These are phyloP conservation scores for Penicillium sp. DNA, from an alignment of 2,329 filamentous ascomycete genomes.

Conservation along the genomic window DNA sequence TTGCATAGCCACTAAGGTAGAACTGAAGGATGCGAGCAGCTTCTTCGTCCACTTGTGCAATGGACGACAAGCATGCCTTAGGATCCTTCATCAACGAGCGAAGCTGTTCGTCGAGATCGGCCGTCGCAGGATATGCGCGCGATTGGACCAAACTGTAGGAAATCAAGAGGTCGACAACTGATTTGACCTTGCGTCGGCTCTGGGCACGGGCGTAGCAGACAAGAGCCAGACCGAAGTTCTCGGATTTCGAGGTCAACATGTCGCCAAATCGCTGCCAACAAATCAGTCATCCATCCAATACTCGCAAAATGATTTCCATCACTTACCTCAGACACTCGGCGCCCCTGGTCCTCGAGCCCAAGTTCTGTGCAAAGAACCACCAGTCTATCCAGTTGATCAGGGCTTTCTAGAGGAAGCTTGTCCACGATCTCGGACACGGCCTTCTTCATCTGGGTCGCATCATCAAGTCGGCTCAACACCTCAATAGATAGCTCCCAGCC, in stretches of 20 bases:
- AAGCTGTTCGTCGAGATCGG: slow-evolving; percentile 72
- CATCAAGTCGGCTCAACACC: slow-evolving; percentile 77
- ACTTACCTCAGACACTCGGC: slow-evolving; percentile 77
- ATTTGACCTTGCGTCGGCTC: slow-evolving; percentile 72
- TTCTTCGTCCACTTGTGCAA: slow-evolving; percentile 73
- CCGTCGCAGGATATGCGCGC: slow-evolving; percentile 69
- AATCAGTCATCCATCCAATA: slow-evolving; percentile 17
- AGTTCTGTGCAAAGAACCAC: slow-evolving; percentile 75
- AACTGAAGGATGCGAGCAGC: slow-evolving; percentile 81
- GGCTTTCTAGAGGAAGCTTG: slow-evolving; percentile 68
- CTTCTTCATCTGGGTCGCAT: slow-evolving; percentile 66
- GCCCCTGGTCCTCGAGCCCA: slow-evolving; percentile 74
- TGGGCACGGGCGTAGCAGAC: slow-evolving; percentile 90
- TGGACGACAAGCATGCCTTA: slow-evolving; percentile 66
- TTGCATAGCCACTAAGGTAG: slow-evolving; percentile 88
- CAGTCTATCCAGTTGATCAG: slow-evolving; percentile 74
- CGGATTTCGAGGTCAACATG: slow-evolving; percentile 66
- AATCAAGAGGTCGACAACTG: slow-evolving; percentile 81
- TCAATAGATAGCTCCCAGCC: slow-evolving; percentile 91
- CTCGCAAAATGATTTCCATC: background rate
- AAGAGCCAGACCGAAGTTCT: slow-evolving; percentile 80
- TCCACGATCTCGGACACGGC: slow-evolving; percentile 73
- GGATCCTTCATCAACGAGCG: slow-evolving; percentile 68
- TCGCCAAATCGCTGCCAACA: slow-evolving; percentile 73
- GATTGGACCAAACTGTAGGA: slow-evolving; percentile 86